Evolutionary conservation across 768 basidiomycete genomes (phyloP), one percentile per base, ranked within the genome.

Genomic region (Cystofilobasidium ferigula): DNA sequence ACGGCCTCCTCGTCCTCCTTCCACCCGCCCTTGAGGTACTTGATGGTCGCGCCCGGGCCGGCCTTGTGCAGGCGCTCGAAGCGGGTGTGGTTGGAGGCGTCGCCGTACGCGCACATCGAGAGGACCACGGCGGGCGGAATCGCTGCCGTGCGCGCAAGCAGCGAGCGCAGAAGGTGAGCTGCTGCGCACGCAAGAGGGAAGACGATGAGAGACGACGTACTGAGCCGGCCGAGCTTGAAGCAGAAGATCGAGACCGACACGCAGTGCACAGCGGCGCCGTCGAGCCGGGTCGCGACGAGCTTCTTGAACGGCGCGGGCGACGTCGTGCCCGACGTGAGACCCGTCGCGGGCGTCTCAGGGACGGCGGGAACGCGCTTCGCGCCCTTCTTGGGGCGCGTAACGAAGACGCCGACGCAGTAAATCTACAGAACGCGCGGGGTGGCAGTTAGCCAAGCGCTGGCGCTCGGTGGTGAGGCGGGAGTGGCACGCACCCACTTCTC

Each of bases 381-480:
- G 16, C 28, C 51, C 51, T 71, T 70, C 59, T 71, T 72, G 40
- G 75, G 75, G 65, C 74, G 74, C 28, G 75, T 73, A 63, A 76
- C 71, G 69, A 73, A 76, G 35, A 74, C 73, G 13, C 71, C 72
- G 30, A 74, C 71, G 61, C 74, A 54, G 69, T 75, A 76, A 32
- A 75, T 62, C 75, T 74, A 71, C n/a, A n/a, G 36, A 20, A 24
- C 16, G 24, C 20, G 35, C 22, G 20, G 45, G 45, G 36, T n/a
- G 30, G 45, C 34, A 1, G 35, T 14, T 26, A 16, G 34, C n/a
- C 22, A 32, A 20, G 26, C 58, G 47, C 10, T 47, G 20, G 24
- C n/a, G 30, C 9, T 32, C 54, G 28, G 54, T n/a, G 32, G 6
- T 8, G 22, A 35, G 28, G 20, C 9, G 32, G 28, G 28, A 18